These are phyloP conservation scores for Jaenimonas drosophilae DNA, from an alignment of 208 protist species.

Conservation along the genomic window DNA sequence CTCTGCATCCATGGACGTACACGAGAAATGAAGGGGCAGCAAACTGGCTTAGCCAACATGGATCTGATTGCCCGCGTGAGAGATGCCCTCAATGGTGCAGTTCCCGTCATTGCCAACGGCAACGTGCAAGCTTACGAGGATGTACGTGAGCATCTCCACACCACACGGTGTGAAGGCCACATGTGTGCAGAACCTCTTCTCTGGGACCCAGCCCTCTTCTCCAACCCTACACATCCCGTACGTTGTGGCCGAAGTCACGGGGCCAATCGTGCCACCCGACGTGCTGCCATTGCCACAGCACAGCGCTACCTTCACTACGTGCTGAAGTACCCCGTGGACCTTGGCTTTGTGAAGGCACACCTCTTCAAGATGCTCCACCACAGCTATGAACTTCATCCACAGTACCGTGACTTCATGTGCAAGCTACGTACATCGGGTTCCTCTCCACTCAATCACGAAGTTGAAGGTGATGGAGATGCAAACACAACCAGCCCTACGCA, in stretches of 20 bases:
- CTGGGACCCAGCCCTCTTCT: slow-evolving; percentile 76
- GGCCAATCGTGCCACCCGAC: slow-evolving; percentile 28
- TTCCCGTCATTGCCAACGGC: slow-evolving; percentile 86
- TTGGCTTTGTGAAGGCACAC: slow-evolving; percentile 78
- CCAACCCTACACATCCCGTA: slow-evolving; percentile 20
- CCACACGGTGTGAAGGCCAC: slow-evolving; percentile 59
- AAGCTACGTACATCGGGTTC: too few species aligned
- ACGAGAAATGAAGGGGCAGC: slow-evolving; percentile 73
- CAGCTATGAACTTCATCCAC: slow-evolving; percentile 54
- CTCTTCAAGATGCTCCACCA: slow-evolving; percentile 87
- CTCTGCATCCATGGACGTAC: slow-evolving; percentile 85
- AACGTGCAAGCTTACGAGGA: slow-evolving; percentile 74
- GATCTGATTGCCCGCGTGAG: slow-evolving; percentile 46
- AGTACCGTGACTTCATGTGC: slow-evolving; percentile 40
- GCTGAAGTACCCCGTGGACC: slow-evolving; percentile 35
- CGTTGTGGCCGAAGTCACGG: slow-evolving; percentile 12
- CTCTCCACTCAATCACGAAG: neutral
- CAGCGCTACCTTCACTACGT: slow-evolving; percentile 46
- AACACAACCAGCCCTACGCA: too few species aligned
- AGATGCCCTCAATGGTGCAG: slow-evolving; percentile 17
- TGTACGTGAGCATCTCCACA: slow-evolving; percentile 25
- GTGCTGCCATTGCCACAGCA: slow-evolving; percentile 35
- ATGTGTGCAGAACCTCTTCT: slow-evolving; percentile 87
- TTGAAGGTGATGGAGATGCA: neutral
- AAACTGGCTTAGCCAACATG: slow-evolving; percentile 57